These are phyloP conservation scores for Nothophoma quercina DNA, from an alignment of 2,329 filamentous ascomycete species.

Conservation along the genomic window DNA sequence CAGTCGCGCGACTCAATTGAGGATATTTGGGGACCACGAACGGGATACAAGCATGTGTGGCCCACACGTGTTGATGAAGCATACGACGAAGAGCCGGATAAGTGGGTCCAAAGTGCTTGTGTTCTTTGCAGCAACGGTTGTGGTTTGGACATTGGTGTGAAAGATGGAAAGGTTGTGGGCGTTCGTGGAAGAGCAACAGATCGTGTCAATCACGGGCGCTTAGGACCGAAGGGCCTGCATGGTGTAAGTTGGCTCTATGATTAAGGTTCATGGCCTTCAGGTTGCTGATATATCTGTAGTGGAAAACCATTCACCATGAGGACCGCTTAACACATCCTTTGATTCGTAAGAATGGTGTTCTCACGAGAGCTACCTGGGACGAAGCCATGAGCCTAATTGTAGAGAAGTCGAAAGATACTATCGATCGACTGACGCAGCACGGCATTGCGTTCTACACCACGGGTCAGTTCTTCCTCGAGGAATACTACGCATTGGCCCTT, in stretches of 20 bases:
- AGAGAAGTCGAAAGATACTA: constrained; percentile 13
- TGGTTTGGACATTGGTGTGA: constrained; percentile 5
- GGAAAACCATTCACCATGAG: constrained; percentile 8
- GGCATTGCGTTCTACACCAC: constrained; percentile 15
- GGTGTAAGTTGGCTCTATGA: neutral
- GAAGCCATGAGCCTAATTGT: constrained; percentile 19
- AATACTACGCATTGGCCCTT: constrained; percentile 16
- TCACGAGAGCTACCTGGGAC: constrained; percentile 15
- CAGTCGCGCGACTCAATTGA: constrained; percentile 11
- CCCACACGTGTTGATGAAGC: constrained; percentile 11
- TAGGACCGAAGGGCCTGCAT: constrained; percentile 6
- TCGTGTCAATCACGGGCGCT: constrained; percentile 7
- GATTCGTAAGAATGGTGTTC: constrained; percentile 14
- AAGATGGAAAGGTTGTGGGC: constrained; percentile 5
- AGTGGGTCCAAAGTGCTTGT: constrained; percentile 12
- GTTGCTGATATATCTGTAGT: neutral
- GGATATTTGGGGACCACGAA: constrained; percentile 9
- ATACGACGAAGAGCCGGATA: constrained; percentile 7
- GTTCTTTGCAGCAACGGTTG: constrained; percentile 10
- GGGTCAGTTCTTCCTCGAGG: constrained; percentile 14
- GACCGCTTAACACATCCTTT: constrained; percentile 12
- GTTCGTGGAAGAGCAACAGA: constrained; percentile 7
- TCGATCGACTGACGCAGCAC: constrained; percentile 12
- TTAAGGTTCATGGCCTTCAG: neutral
- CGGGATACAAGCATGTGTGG: constrained; percentile 4